Percentiles rank a stretch among this genome's conserved stretches.
Evolutionary conservation across 2,329 filamentous ascomycete genomes (phyloP).

Genomic region (Torrubiella hemipterigena): DNA sequence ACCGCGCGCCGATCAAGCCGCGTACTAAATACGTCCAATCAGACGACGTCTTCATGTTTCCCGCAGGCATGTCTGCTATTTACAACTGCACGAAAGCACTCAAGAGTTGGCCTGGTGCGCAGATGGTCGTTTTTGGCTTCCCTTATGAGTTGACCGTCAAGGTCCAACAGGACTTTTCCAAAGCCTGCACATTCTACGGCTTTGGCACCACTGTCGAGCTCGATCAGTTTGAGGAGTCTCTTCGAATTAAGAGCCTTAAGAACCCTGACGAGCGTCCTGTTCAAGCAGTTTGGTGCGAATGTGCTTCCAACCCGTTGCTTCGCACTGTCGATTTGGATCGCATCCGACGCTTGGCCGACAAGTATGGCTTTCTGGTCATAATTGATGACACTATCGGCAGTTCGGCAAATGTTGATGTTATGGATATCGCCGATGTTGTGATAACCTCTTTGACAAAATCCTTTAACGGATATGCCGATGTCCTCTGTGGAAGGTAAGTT

Average conservation of each 20-base stretch:
- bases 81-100: too few species aligned
- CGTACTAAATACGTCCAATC: too few species aligned
- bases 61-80: too few species aligned
- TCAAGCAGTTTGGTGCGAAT: slow-evolving; percentile 31
- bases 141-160: slow-evolving; percentile 30
- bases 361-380: slow-evolving; percentile 22
- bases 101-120: too few species aligned
- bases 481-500: slow-evolving; percentile 29
- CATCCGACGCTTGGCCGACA: slow-evolving; percentile 14
- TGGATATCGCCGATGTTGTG: slow-evolving; percentile 29
- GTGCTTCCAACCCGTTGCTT: slow-evolving; percentile 12
- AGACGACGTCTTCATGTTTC: too few species aligned
- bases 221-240: slow-evolving; percentile 23
- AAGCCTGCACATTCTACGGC: slow-evolving; percentile 31
- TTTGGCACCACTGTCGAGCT: slow-evolving; percentile 23
- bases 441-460: slow-evolving; percentile 36
- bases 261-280: slow-evolving; percentile 16
- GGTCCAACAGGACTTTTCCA: slow-evolving; percentile 23
- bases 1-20: too few species aligned
- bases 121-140: slow-evolving; percentile 30
- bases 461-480: slow-evolving; percentile 38
- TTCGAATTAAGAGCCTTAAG: too few species aligned
- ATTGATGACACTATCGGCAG: slow-evolving; percentile 28
- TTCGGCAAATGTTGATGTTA: slow-evolving; percentile 29
- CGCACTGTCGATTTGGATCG: slow-evolving; percentile 9